These are phyloP conservation scores for Chlorella ohadii DNA, from an alignment of 139 green algal species.

Conservation along the genomic window DNA sequence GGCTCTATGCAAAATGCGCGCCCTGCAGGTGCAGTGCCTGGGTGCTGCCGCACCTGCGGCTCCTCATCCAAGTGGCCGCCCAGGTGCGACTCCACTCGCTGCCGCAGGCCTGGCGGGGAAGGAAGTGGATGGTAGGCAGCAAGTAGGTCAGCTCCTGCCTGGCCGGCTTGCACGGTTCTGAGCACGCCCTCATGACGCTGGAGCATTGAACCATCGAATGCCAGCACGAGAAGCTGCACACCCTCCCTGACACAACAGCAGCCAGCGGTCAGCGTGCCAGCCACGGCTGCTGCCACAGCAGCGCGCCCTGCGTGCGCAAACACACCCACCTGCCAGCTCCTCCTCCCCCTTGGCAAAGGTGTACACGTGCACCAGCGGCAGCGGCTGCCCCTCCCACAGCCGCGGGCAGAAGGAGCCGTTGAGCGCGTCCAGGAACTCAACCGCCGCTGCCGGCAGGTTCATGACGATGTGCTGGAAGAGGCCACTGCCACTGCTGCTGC, in stretches of 20 bases:
- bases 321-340: slow-evolving; percentile 69
- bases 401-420: slow-evolving; percentile 66
- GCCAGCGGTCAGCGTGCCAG: background rate
- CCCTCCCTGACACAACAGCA: no score
- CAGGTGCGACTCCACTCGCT: slow-evolving; percentile 65
- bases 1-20: no score
- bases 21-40: no score
- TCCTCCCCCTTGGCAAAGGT: slow-evolving; percentile 83
- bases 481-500: slow-evolving; percentile 11
- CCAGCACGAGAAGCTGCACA: background rate
- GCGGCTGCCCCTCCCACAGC: slow-evolving; percentile 60
- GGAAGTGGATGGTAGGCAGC: no score
- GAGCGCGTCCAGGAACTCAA: slow-evolving; percentile 94
- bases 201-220: no score
- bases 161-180: no score
- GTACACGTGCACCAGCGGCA: slow-evolving; percentile 95
- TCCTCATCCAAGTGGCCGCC: slow-evolving; percentile 65
- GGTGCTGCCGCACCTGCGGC: no score
- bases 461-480: slow-evolving; percentile 85
- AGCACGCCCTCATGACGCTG: no score
- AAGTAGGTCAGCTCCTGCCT: no score
- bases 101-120: slow-evolving; percentile 56
- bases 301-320: background rate
- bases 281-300: background rate
- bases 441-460: slow-evolving; percentile 92